A percentile compares a stretch with the other conserved stretches of the same genome.
Conservation (phyloP, 495 filamentous ascomycete genomes). For the Penicillium daleae region DNA sequence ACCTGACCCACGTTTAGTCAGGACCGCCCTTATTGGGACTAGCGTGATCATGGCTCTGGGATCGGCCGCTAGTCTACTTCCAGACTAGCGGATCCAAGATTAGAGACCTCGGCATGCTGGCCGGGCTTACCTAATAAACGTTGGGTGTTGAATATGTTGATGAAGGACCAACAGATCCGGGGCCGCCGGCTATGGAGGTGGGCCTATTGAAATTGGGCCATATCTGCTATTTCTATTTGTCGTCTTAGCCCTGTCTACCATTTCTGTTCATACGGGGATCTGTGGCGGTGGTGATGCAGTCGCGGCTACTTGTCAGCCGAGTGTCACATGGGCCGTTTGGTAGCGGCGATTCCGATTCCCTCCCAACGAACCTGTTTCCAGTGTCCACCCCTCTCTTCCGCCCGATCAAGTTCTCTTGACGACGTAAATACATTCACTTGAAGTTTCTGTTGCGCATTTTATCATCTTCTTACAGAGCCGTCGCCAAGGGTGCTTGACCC, state of each 20-base stretch:
- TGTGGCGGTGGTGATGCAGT: constrained; percentile 23
- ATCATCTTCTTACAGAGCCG: constrained; percentile 10
- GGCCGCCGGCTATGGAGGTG: constrained; percentile 8
- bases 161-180: constrained; percentile 24
- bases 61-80: constrained; percentile 29
- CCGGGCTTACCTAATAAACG: constrained; percentile 25
- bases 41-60: constrained; percentile 15
- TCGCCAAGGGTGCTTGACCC: constrained; percentile 26
- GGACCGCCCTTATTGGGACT: constrained; percentile 9
- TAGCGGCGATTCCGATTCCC: constrained; percentile 40
- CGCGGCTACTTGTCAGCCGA: constrained; percentile 32
- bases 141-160: constrained; percentile 30
- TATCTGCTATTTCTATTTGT: neutral
- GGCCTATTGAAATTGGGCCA: neutral
- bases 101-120: constrained; percentile 22
- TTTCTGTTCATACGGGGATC: constrained; percentile 5
- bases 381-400: constrained; percentile 15
- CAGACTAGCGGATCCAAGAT: constrained; percentile 6
- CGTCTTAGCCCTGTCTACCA: constrained; percentile 5
- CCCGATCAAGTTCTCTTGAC: constrained; percentile 11
- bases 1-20: constrained; percentile 27
- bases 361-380: constrained; percentile 23
- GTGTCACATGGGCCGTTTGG: constrained; percentile 51
- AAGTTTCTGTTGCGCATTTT: constrained; percentile 4
- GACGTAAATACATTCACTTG: constrained; percentile 6